Conservation (phyloP, 441 rosid genomes). For the Erysimum pusillum region DNA sequence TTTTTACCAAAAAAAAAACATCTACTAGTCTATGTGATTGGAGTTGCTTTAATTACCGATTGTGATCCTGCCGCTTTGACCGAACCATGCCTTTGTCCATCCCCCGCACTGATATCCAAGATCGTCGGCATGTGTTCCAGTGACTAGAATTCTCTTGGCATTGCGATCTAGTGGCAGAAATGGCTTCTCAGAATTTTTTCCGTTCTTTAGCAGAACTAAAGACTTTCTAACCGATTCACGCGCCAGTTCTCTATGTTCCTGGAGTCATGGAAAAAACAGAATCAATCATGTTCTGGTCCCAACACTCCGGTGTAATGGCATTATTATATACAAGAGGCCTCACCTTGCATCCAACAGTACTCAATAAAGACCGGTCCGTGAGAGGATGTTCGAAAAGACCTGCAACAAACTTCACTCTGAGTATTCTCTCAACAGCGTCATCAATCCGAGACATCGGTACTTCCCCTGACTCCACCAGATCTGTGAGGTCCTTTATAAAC, state of each 20-base stretch:
- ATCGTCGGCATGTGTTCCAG: constrained; percentile 81
- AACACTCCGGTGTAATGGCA: background rate
- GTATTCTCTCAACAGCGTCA: constrained; percentile 63
- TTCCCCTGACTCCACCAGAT: constrained; percentile 72
- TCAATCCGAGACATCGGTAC: constrained; percentile 69
- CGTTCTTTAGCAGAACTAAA: constrained; percentile 80
- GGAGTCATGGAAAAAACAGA: constrained; percentile 35
- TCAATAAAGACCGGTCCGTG: constrained; percentile 59
- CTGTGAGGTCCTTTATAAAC: constrained; percentile 58
- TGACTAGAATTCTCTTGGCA: constrained; percentile 69
- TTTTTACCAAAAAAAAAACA: constrained; percentile 4
- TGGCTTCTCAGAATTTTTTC: constrained; percentile 61
- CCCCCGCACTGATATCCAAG: constrained; percentile 94
- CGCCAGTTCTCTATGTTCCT: constrained; percentile 77
- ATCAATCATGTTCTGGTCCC: background rate
- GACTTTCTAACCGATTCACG: constrained; percentile 88
- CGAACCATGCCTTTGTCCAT: constrained; percentile 74
- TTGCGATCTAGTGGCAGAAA: constrained; percentile 71
- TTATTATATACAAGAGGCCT: background rate
- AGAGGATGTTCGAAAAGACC: constrained; percentile 33
- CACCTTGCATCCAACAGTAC: constrained; percentile 79
- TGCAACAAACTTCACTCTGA: constrained; percentile 25
- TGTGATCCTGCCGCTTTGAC: constrained; percentile 73
- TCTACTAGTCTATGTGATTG: background rate
- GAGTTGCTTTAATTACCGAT: constrained; percentile 53